Percentiles rank a stretch among this genome's conserved stretches.
These are phyloP conservation scores for Nepenthes mirabilis DNA, from an alignment of 148 eudicot genomes.

Conservation along the genomic window DNA sequence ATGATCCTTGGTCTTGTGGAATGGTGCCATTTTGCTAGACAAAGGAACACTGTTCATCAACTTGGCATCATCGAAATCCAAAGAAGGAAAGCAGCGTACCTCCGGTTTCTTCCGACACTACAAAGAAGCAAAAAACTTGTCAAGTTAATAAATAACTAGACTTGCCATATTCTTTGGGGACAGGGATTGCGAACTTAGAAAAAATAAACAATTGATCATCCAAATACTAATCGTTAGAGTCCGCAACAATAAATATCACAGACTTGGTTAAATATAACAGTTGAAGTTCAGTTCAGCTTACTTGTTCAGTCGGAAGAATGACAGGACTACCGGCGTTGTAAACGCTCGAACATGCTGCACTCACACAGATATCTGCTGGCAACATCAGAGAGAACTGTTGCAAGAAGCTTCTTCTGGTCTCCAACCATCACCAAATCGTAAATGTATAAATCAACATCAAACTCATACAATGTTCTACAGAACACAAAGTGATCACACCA, in stretches of 20 bases:
- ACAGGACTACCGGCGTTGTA: constrained; percentile 95
- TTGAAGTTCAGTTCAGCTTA: constrained; percentile 10
- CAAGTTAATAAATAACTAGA: background rate
- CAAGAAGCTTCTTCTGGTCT: constrained; percentile 99
- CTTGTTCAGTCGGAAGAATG: constrained; percentile 88
- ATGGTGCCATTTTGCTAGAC: constrained; percentile 58
- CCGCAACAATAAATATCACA: too few species aligned
- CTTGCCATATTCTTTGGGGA: background rate
- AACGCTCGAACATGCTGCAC: constrained; percentile 99
- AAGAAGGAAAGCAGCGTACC: constrained; percentile 77
- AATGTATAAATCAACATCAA: background rate
- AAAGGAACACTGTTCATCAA: constrained; percentile 59
- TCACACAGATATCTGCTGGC: constrained; percentile 81
- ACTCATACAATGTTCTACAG: too few species aligned
- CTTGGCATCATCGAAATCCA: constrained; percentile 83
- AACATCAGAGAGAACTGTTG: constrained; percentile 90
- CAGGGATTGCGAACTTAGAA: background rate
- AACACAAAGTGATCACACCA: background rate
- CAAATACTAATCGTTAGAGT: too few species aligned
- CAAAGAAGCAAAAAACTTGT: constrained; percentile 10
- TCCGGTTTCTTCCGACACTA: constrained; percentile 99
- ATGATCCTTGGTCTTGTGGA: constrained; percentile 65
- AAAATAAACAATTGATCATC: too few species aligned
- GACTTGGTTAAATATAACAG: too few species aligned
- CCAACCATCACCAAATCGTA: constrained; percentile 59